Conservation (phyloP, 805 yeast genomes). For the Wickerhamiella occidentalis region DNA sequence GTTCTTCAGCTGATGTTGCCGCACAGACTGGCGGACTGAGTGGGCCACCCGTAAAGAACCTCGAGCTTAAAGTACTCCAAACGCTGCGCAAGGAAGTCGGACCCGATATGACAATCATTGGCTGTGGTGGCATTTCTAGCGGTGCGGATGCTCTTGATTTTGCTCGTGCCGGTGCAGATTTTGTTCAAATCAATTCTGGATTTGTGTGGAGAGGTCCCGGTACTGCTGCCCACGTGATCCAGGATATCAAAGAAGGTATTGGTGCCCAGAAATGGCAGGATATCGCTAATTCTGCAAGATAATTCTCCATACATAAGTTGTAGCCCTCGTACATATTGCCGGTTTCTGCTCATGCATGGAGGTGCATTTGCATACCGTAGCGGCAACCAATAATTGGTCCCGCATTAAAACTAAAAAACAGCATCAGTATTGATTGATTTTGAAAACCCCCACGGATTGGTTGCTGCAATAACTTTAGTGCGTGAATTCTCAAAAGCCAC, state of each 20-base stretch:
- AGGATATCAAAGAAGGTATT: conserved; percentile 48
- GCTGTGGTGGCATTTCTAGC: conserved; percentile 86
- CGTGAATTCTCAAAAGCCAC: too few species aligned
- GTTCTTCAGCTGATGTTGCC: conserved; percentile 36
- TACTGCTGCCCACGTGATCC: conserved; percentile 47
- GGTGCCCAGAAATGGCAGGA: conserved; percentile 68
- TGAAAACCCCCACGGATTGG: too few species aligned
- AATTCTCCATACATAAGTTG: not conserved
- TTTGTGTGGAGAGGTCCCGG: conserved; percentile 93
- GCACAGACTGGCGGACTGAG: conserved; percentile 78
- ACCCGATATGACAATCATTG: conserved; percentile 63
- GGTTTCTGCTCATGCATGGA: not conserved
- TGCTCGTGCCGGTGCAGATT: conserved; percentile 89
- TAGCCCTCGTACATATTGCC: too few species aligned
- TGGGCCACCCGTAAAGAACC: conserved; percentile 81
- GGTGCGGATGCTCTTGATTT: conserved; percentile 86
- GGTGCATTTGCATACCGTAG: not conserved
- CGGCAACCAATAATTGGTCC: not conserved
- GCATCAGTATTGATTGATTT: too few species aligned
- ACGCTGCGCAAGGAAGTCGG: conserved; percentile 65
- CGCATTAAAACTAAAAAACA: not conserved
- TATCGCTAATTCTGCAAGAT: not conserved
- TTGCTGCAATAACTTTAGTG: too few species aligned
- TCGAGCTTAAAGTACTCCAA: conserved; percentile 57
- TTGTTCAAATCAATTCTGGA: conserved; percentile 75